A percentile compares a stretch with the other conserved stretches of the same genome.
Conservation (phyloP, 441 rosid species). For the Pelargonium australe region DNA sequence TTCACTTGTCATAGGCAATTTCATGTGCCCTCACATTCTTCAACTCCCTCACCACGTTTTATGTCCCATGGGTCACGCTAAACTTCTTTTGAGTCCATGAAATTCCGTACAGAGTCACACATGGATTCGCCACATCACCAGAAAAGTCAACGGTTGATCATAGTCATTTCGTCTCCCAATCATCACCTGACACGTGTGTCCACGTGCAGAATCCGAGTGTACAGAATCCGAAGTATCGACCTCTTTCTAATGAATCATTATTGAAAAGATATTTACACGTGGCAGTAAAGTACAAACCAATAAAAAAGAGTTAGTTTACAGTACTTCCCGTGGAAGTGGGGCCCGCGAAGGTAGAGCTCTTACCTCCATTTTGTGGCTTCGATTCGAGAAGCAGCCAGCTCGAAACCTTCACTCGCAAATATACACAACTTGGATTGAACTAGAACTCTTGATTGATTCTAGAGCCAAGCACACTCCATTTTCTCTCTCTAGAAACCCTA, state of each 20-base stretch:
- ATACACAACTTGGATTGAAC: not conserved
- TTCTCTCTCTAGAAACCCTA: constrained; percentile 1
- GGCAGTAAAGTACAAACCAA: not conserved
- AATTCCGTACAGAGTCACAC: not conserved
- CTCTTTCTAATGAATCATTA: not conserved
- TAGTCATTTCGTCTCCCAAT: too few species aligned
- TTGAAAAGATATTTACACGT: not conserved
- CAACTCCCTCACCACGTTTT: too few species aligned
- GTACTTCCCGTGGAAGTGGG: not conserved
- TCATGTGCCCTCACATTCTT: too few species aligned
- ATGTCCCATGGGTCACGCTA: too few species aligned
- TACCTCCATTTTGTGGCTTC: not conserved
- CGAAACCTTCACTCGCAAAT: not conserved
- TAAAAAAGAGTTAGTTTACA: not conserved
- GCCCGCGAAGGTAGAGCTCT: not conserved
- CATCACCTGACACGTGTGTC: not conserved
- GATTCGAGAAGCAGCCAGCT: not conserved
- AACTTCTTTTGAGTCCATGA: not conserved
- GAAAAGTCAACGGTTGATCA: not conserved
- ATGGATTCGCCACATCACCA: not conserved
- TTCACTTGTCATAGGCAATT: too few species aligned
- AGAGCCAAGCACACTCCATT: not conserved
- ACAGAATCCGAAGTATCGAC: not conserved
- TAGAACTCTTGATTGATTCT: not conserved
- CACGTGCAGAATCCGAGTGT: not conserved